Percentiles rank a stretch among this genome's conserved stretches.
These are phyloP conservation scores for Auxenochlorella pyrenoidosa DNA, from an alignment of 139 green algal genomes.

Conservation along the genomic window DNA sequence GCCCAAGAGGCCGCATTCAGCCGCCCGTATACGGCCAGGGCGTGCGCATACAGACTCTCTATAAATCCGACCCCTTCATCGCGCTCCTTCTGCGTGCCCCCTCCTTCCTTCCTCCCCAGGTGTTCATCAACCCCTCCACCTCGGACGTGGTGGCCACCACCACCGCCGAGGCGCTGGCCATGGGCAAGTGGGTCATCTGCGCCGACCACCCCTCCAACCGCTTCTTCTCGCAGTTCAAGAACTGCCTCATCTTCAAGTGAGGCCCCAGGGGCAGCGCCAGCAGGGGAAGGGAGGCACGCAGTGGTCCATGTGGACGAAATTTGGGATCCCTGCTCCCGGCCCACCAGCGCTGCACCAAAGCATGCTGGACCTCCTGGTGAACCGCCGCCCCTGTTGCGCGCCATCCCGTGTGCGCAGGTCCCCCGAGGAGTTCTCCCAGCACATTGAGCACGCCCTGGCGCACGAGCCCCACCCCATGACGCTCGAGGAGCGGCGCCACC, in stretches of 20 bases:
- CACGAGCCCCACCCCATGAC: constrained; percentile 82
- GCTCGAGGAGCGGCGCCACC: constrained; percentile 71
- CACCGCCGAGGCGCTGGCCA: constrained; percentile 97
- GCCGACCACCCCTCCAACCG: constrained; percentile 96
- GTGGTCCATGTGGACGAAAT: no score
- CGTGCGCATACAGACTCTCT: no score
- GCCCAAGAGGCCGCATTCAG: no score
- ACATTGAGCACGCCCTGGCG: constrained; percentile 77
- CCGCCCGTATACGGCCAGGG: no score
- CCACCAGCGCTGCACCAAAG: no score
- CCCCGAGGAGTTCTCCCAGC: constrained; percentile 88
- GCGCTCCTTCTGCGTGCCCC: no score
- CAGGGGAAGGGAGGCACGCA: neutral
- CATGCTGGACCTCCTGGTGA: no score
- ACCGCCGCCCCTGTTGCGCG: no score
- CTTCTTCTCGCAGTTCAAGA: constrained; percentile 93
- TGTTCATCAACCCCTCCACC: constrained; percentile 97
- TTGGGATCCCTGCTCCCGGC: no score
- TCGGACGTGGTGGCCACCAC: constrained; percentile 98
- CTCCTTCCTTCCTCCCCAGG: constrained; percentile 25
- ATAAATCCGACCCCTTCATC: no score
- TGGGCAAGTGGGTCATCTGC: constrained; percentile 98
- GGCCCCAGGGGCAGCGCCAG: neutral
- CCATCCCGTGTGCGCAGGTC: no score
- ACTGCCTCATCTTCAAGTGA: constrained; percentile 75